Evolutionary conservation across 768 basidiomycete species (phyloP).

Genomic region (Podaxis sp.): DNA sequence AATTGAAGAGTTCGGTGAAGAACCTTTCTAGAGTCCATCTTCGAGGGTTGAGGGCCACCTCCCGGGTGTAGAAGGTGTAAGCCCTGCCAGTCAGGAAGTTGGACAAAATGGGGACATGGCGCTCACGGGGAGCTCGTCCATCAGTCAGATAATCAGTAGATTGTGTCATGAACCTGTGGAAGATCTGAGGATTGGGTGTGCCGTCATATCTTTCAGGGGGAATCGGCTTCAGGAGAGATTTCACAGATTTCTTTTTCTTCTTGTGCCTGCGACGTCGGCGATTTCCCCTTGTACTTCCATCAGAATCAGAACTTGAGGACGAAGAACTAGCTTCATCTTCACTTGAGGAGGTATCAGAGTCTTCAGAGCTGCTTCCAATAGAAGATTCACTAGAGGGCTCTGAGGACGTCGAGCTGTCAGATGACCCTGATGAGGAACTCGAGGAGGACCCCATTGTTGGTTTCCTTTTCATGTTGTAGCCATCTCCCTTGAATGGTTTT

Average conservation of each 20-base stretch:
- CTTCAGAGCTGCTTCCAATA: neutral
- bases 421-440: no score
- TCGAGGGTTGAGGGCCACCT: slow-evolving; percentile 23
- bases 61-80: slow-evolving; percentile 28
- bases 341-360: neutral
- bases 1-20: slow-evolving; percentile 31
- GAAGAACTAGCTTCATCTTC: no score
- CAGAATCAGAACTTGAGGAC: neutral
- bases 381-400: no score
- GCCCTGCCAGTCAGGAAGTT: slow-evolving; percentile 30
- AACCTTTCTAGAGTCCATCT: slow-evolving; percentile 26
- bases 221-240: slow-evolving; percentile 23
- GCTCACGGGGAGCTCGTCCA: slow-evolving; percentile 14
- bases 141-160: slow-evolving; percentile 24
- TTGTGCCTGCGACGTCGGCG: neutral
- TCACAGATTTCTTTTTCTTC: neutral
- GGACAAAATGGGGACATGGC: slow-evolving; percentile 22
- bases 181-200: slow-evolving; percentile 19
- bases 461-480: no score
- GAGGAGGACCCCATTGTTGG: no score
- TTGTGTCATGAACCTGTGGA: slow-evolving; percentile 28
- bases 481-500: no score
- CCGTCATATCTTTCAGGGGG: slow-evolving; percentile 28
- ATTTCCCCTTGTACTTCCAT: neutral
- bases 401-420: neutral